These are phyloP conservation scores for Odontarrhena argentea DNA, from an alignment of 345 rosid genomes.

Conservation along the genomic window DNA sequence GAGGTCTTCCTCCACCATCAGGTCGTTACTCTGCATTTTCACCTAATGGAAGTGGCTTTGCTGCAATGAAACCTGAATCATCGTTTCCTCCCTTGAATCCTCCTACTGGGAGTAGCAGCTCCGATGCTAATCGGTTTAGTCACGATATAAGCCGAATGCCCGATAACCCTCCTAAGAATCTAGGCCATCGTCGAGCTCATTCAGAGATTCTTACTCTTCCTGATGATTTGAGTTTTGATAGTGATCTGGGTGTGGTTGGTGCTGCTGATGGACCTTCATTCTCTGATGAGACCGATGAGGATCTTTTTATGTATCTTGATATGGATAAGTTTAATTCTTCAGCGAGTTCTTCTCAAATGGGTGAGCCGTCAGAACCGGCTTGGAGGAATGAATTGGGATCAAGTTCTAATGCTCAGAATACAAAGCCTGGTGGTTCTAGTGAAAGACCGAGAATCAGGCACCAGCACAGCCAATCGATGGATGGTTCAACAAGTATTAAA, in stretches of 20 bases:
- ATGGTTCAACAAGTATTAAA: constrained; percentile 72
- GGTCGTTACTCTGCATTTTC: constrained; percentile 62
- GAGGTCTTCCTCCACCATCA: constrained; percentile 62
- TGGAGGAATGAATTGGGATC: constrained; percentile 26
- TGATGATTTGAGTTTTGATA: constrained; percentile 87
- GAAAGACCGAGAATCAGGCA: constrained; percentile 90
- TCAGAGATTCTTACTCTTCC: constrained; percentile 93
- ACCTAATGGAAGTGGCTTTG: constrained; percentile 46
- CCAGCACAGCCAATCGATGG: constrained; percentile 95
- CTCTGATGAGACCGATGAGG: constrained; percentile 75
- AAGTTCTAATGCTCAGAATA: constrained; percentile 39
- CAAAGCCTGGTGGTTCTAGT: constrained; percentile 44
- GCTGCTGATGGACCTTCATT: constrained; percentile 71
- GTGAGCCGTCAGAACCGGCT: constrained; percentile 50
- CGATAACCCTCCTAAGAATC: constrained; percentile 78
- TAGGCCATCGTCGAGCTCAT: constrained; percentile 93
- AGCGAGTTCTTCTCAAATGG: constrained; percentile 60
- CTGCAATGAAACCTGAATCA: constrained; percentile 59
- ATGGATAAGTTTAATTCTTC: constrained; percentile 87
- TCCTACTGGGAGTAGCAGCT: constrained; percentile 45
- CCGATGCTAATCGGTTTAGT: constrained; percentile 62
- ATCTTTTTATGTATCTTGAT: constrained; percentile 75
- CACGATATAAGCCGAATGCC: constrained; percentile 83
- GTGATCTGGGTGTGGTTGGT: constrained; percentile 89
- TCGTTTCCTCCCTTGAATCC: constrained; percentile 46